Evolutionary conservation across 495 filamentous ascomycete species (phyloP).

Genomic region (Aspergillus mulundensis): DNA sequence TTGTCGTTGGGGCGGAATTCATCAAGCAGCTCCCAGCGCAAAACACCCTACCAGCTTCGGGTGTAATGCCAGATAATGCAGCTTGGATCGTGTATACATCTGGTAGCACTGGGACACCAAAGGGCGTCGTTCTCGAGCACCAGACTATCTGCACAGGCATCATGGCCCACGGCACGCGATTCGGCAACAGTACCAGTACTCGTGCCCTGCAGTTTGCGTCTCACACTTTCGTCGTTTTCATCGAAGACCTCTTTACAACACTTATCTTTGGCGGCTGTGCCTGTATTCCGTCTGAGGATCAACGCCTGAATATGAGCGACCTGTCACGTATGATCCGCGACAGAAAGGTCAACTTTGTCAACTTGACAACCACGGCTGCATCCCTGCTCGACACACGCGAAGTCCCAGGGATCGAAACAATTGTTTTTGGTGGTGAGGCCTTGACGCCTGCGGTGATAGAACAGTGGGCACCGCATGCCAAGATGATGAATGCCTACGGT

Average conservation of each 20-base stretch:
- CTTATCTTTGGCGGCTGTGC: neutral
- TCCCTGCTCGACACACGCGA: neutral
- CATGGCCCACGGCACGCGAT: neutral
- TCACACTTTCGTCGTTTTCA: neutral
- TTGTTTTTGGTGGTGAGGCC: neutral
- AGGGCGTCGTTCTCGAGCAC: neutral
- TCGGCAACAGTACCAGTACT: neutral
- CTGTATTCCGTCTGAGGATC: neutral
- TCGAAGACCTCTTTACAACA: neutral
- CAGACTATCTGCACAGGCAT: neutral
- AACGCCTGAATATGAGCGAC: neutral
- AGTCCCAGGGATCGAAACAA: neutral
- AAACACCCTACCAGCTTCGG: no score
- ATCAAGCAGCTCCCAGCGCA: no score
- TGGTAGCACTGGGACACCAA: neutral
- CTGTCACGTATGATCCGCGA: neutral
- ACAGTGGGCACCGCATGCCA: neutral
- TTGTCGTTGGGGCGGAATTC: no score
- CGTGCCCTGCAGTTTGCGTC: neutral
- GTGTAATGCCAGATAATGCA: no score
- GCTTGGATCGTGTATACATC: neutral
- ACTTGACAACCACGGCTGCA: neutral
- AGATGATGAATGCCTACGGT: neutral
- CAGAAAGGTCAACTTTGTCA: neutral
- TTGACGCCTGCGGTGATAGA: neutral